Evolutionary conservation across 176 grass and related monocot genomes (phyloP).

Genomic region (Aegilops bicornis): DNA sequence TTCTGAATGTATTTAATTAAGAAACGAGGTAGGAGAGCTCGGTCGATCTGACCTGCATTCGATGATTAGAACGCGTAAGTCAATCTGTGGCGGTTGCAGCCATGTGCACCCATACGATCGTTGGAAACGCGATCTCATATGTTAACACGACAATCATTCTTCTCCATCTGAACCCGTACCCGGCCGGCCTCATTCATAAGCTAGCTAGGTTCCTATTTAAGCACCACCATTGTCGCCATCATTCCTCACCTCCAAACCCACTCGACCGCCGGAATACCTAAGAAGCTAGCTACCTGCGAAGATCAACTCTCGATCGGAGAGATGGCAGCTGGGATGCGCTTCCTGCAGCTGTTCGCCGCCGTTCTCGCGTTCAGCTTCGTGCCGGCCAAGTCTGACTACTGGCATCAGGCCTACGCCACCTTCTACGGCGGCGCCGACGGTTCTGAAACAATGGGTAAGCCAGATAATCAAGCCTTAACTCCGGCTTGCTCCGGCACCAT

Average conservation of each 20-base stretch:
- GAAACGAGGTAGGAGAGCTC: background rate
- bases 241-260: constrained; percentile 8
- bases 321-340: background rate
- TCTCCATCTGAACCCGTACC: background rate
- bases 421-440: constrained; percentile 58
- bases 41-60: background rate
- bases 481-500: background rate
- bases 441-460: constrained; percentile 52
- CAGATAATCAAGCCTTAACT: background rate
- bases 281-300: background rate
- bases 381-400: background rate
- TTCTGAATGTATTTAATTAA: background rate
- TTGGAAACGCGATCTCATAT: background rate
- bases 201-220: constrained; percentile 2
- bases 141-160: background rate
- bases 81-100: background rate
- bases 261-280: background rate
- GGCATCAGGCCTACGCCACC: constrained; percentile 32
- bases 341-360: background rate
- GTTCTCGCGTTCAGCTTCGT: background rate
- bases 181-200: background rate
- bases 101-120: constrained; percentile 16
- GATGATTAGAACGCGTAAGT: constrained; percentile 1
- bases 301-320: background rate
- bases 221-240: background rate